A percentile compares a stretch with the other conserved stretches of the same genome.
Evolutionary conservation across 2,329 filamentous ascomycete genomes (phyloP).

Genomic region (Ceratocystis colombiana): DNA sequence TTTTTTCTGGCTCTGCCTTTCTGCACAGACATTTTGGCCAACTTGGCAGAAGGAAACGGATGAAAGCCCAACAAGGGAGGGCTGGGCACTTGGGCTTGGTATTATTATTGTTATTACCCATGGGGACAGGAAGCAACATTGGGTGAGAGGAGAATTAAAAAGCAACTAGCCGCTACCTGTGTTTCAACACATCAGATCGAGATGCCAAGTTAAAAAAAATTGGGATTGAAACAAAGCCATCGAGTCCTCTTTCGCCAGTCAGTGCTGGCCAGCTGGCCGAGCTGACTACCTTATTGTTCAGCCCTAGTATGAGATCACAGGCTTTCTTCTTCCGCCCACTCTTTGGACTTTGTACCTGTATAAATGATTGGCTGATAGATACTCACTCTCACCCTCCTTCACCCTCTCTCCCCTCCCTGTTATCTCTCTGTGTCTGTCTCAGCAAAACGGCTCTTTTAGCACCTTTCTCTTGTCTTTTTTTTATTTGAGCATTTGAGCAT

Average conservation of each 20-base stretch:
- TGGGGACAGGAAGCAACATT: no score
- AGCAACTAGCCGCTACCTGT: no score
- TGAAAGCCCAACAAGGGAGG: background rate
- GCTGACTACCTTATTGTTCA: background rate
- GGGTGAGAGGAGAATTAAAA: no score
- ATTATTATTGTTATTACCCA: no score
- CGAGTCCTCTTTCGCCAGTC: background rate
- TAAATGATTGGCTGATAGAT: background rate
- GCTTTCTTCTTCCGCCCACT: background rate
- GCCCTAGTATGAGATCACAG: conserved; percentile 10
- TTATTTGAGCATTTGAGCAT: conserved; percentile 11
- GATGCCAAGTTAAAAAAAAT: no score
- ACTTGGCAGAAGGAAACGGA: background rate
- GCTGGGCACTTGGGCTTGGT: no score
- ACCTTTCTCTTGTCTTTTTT: background rate
- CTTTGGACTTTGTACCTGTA: background rate
- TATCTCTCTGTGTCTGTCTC: background rate
- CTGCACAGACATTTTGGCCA: conserved; percentile 1
- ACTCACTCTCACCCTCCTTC: background rate
- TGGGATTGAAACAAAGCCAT: no score
- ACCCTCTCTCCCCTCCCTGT: background rate
- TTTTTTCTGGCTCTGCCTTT: background rate
- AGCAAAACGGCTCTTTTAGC: background rate
- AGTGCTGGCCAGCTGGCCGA: background rate
- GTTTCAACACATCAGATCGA: no score